A percentile compares a stretch with the other conserved stretches of the same genome.
These are phyloP conservation scores for Ganoderma resinaceum DNA, from an alignment of 1,284 basidiomycete species.

Conservation along the genomic window DNA sequence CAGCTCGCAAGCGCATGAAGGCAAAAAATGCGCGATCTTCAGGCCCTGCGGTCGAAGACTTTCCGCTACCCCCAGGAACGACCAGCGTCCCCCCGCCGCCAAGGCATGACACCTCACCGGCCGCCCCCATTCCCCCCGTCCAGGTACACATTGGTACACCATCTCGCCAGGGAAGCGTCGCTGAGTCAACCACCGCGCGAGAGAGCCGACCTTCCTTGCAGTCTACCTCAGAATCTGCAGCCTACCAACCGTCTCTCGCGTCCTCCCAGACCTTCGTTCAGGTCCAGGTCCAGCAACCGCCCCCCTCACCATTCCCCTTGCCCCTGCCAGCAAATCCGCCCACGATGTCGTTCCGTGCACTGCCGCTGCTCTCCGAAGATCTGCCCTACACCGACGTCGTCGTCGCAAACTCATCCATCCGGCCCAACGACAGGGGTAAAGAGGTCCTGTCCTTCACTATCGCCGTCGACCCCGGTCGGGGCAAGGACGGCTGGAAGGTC, in stretches of 20 bases:
- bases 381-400: slow-evolving; percentile 67
- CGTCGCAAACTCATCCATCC: slow-evolving; percentile 80
- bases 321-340: slow-evolving; percentile 33
- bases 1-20: slow-evolving; percentile 17
- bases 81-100: slow-evolving; percentile 7
- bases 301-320: slow-evolving; percentile 38
- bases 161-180: slow-evolving; percentile 25
- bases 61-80: slow-evolving; percentile 43
- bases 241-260: slow-evolving; percentile 21
- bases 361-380: slow-evolving; percentile 73
- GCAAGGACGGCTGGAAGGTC: slow-evolving; percentile 84
- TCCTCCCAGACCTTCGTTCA: slow-evolving; percentile 25
- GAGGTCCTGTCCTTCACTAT: slow-evolving; percentile 88
- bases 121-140: slow-evolving; percentile 2
- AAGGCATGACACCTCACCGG: not conserved
- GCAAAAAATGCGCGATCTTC: slow-evolving; percentile 13
- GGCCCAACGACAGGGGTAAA: slow-evolving; percentile 86
- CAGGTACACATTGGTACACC: slow-evolving; percentile 19
- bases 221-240: slow-evolving; percentile 24
- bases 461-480: slow-evolving; percentile 65
- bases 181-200: slow-evolving; percentile 11
- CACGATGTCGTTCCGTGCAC: slow-evolving; percentile 63
- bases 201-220: slow-evolving; percentile 25
- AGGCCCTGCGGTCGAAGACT: slow-evolving; percentile 41
- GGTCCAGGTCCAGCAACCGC: slow-evolving; percentile 21